A percentile compares a stretch with the other conserved stretches of the same genome.
Evolutionary conservation across 495 filamentous ascomycete genomes (phyloP).

Genomic region (Aspergillus incahuasiensis): DNA sequence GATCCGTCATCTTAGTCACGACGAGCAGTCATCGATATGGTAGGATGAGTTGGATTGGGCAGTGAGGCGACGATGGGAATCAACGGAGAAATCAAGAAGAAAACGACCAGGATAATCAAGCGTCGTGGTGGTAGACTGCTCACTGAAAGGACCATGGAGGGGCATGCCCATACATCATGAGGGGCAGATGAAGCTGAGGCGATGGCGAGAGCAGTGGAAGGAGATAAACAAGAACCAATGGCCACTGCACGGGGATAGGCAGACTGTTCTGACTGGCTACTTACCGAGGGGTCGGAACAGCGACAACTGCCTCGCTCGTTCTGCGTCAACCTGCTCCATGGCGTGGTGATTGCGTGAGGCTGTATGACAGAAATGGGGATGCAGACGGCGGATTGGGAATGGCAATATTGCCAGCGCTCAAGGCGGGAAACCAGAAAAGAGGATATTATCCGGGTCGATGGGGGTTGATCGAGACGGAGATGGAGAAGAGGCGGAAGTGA

Average conservation of each 20-base stretch:
- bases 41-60: conserved; percentile 4
- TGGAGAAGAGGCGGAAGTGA: not conserved
- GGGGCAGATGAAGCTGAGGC: conserved; percentile 13
- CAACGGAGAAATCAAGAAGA: conserved; percentile 1
- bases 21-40: conserved; percentile 8
- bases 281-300: conserved; percentile 47
- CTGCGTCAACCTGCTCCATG: conserved; percentile 40
- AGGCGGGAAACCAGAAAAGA: conserved; percentile 10
- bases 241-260: conserved; percentile 37
- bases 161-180: conserved; percentile 12
- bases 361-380: not conserved
- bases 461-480: not conserved
- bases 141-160: not conserved
- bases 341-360: conserved; percentile 10
- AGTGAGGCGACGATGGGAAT: not conserved
- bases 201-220: conserved; percentile 4
- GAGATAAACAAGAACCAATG: conserved; percentile 27
- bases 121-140: not conserved
- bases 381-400: conserved; percentile 1
- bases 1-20: conserved; percentile 14
- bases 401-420: conserved; percentile 9
- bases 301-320: conserved; percentile 44
- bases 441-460: not conserved
- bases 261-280: conserved; percentile 36
- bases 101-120: conserved; percentile 1